Conservation (phyloP, 768 basidiomycete genomes). For the Suillus subluteus region DNA sequence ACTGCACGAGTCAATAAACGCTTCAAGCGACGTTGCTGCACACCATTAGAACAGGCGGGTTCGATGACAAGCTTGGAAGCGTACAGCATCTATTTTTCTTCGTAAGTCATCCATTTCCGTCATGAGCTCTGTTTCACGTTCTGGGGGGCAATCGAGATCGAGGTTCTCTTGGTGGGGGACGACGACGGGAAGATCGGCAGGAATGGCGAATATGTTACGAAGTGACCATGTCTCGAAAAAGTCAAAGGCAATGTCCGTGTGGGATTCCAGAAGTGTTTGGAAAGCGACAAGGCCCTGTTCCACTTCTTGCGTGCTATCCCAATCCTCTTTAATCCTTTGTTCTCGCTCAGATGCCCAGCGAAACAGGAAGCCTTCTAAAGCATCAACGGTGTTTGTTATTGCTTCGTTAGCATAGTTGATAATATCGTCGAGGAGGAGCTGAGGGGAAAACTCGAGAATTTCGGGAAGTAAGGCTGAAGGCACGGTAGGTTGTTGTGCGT, state of each 20-base stretch:
- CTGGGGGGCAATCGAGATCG: constrained; percentile 62
- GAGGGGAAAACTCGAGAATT: constrained; percentile 82
- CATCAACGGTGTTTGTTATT: constrained; percentile 76
- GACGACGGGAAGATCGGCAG: constrained; percentile 68
- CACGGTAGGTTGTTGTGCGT: constrained; percentile 31
- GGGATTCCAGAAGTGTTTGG: constrained; percentile 85
- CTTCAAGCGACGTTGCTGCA: constrained; percentile 69
- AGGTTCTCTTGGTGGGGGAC: constrained; percentile 77
- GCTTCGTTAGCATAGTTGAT: constrained; percentile 83
- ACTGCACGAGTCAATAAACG: constrained; percentile 58
- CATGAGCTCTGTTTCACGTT: constrained; percentile 61
- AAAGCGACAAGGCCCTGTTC: constrained; percentile 85
- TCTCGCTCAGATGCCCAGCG: constrained; percentile 74
- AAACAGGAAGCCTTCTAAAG: constrained; percentile 76
- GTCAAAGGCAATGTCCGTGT: constrained; percentile 90
- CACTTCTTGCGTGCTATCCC: constrained; percentile 69
- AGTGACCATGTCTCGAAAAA: constrained; percentile 90
- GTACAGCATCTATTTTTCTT: constrained; percentile 68
- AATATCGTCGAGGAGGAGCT: constrained; percentile 84
- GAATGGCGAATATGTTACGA: constrained; percentile 84
- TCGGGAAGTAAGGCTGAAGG: constrained; percentile 65
- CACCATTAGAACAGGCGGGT: constrained; percentile 8
- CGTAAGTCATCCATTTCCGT: constrained; percentile 72
- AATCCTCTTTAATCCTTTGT: constrained; percentile 46
- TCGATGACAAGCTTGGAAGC: constrained; percentile 29